A percentile compares a stretch with the other conserved stretches of the same genome.
These are phyloP conservation scores for Penicillium samsonianum DNA, from an alignment of 495 filamentous ascomycete genomes.

Conservation along the genomic window DNA sequence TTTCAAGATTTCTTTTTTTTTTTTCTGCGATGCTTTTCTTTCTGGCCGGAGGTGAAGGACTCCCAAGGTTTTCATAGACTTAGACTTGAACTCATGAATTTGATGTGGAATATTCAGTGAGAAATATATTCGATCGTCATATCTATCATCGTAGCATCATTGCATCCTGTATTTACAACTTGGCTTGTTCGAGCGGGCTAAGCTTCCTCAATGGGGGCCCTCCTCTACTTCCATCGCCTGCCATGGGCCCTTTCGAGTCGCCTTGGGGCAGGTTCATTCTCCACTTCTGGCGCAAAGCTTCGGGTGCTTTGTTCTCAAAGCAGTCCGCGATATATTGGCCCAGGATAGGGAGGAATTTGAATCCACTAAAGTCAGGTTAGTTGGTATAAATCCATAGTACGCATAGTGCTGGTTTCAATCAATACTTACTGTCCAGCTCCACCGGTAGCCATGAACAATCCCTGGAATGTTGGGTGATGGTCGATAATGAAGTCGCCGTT, in stretches of 20 bases:
- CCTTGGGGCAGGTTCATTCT: conserved; percentile 31
- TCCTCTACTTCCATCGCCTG: conserved; percentile 37
- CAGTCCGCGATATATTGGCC: conserved; percentile 69
- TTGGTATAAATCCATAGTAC: conserved; percentile 1
- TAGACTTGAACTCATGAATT: not conserved
- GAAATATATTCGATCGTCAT: too few relatives aligned
- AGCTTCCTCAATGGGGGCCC: conserved; percentile 33
- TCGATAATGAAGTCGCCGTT: conserved; percentile 73
- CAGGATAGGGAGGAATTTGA: conserved; percentile 79
- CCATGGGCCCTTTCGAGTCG: conserved; percentile 19
- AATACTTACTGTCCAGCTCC: conserved; percentile 65
- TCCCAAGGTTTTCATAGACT: not conserved
- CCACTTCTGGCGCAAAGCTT: conserved; percentile 62
- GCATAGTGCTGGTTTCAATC: conserved; percentile 24
- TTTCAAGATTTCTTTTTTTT: not conserved
- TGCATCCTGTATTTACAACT: conserved; percentile 17
- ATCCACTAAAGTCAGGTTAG: conserved; percentile 46
- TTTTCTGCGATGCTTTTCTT: not conserved
- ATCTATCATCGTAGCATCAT: not conserved
- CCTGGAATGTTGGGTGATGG: conserved; percentile 61
- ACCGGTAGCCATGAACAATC: conserved; percentile 73
- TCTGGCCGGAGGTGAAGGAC: not conserved
- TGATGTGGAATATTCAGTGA: too few relatives aligned
- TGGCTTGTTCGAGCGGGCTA: conserved; percentile 27
- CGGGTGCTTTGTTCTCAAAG: conserved; percentile 50